Evolutionary conservation across 441 rosid genomes (phyloP).

Genomic region (Gossypium lobatum): DNA sequence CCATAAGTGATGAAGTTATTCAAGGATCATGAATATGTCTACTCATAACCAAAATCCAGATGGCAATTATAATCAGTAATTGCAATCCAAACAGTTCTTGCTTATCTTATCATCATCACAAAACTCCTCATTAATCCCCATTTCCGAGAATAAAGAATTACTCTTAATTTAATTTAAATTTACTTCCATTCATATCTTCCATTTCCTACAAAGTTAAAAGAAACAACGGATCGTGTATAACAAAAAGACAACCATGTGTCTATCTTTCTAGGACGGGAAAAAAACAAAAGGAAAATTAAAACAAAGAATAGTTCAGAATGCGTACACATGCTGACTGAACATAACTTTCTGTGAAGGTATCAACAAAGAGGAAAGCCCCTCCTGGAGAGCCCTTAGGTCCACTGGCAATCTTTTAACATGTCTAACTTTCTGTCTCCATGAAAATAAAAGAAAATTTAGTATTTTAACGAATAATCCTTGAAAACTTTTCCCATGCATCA

Average conservation of each 20-base stretch:
- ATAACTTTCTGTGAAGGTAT: constrained; percentile 79
- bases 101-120: not conserved
- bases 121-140: not conserved
- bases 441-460: constrained; percentile 10
- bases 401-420: constrained; percentile 69
- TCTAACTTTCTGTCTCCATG: constrained; percentile 59
- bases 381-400: constrained; percentile 71
- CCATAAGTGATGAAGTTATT: not conserved
- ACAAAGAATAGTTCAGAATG: constrained; percentile 16
- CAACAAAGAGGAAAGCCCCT: constrained; percentile 82
- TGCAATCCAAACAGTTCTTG: not conserved
- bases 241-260: constrained; percentile 10
- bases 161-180: not conserved
- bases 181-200: not conserved
- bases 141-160: not conserved
- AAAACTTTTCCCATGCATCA: constrained; percentile 18
- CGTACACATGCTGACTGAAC: constrained; percentile 76
- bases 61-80: not conserved
- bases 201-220: not conserved
- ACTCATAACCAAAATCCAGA: not conserved
- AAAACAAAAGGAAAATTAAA: not conserved
- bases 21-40: not conserved
- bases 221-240: not conserved
- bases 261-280: not conserved
- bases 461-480: not conserved